Evolutionary conservation across 345 rosid genomes (phyloP).

Genomic region (Salix koriyanagi): DNA sequence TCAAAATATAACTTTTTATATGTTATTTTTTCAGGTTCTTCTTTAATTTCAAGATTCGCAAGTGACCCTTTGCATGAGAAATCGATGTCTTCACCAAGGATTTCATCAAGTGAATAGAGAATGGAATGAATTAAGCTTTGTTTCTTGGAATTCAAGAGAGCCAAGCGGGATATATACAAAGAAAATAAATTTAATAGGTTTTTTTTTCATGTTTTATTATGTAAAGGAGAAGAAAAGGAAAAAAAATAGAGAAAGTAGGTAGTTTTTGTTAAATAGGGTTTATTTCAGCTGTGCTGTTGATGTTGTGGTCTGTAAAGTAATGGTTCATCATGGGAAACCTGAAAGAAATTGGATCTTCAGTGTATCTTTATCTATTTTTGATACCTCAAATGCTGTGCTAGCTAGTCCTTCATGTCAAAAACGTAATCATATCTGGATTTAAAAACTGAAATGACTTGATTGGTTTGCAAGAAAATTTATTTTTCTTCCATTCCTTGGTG

Average conservation of each 20-base stretch:
- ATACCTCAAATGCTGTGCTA: not conserved
- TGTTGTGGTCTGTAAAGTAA: not conserved
- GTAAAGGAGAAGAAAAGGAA: not conserved
- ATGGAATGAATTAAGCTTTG: not conserved
- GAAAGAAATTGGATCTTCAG: not conserved
- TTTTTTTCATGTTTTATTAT: not conserved
- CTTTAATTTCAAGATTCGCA: conserved; percentile 13
- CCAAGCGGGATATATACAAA: conserved; percentile 9
- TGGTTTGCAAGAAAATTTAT: not conserved
- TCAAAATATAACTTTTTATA: not conserved
- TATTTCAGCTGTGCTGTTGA: not conserved
- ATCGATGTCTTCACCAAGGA: conserved; percentile 10
- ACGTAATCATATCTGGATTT: conserved; percentile 6
- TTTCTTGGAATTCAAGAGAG: not conserved
- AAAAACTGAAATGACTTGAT: conserved; percentile 5
- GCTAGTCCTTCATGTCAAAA: not conserved
- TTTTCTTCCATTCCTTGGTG: not conserved
- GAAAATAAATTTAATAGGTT: not conserved
- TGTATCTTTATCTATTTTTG: not conserved
- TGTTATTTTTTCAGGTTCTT: conserved; percentile 13
- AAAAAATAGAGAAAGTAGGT: not conserved
- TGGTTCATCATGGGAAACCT: conserved; percentile 9
- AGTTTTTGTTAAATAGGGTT: not conserved
- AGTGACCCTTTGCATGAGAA: conserved; percentile 8
- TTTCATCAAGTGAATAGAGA: conserved; percentile 3